Base-by-base conservation (phyloP, 805 yeast genomes). In the Wickerhamiella hasegawae region DNA sequence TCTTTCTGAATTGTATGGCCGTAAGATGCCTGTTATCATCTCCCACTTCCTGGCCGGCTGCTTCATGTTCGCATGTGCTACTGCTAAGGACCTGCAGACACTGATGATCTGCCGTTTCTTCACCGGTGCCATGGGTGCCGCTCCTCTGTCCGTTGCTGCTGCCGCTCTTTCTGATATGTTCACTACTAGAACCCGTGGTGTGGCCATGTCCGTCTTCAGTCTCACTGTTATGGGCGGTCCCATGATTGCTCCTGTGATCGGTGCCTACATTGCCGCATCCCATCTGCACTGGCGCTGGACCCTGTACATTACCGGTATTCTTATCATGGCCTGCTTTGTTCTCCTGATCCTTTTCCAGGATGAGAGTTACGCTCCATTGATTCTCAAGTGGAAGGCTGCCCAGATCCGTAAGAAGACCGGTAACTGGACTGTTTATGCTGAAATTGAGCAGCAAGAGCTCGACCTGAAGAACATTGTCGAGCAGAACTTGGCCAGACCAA, bases 391-490 rank as follows among this genome's bases (percentile, higher is more conserved):
- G 28, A 69, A 76, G 50, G 95, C 95, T 15, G 57, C 54, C 36
- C 66, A 55, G 49, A 52, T 83, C 47, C 71, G 95, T 59, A 66
- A 69, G 48, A 76, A 74, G 52, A 79, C 94, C 4, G 85, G 90
- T 31, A 79, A 84, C 53, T 64, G 65, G 40, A 78, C 78, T 48
- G 80, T 81, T 43, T 82, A 83, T 82, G 81, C 96, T 16, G 92
- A 81, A 58, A 92, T 81, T 54, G 96, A 85, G 47, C 70, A 65
- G 40, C 67, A 68, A 37, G 65, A 68, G 40, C 55, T 78, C 5
- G 60, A 71, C 16, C 28, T 76, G 31, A 63, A 58, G 40, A 83
- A 75, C 33, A 68, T 82, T 42, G 65, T 65, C 23, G 69, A 66
- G 46, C 73, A 73, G 47, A 75, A 75, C 42, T 51, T 80, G 25